Evolutionary conservation across 1,284 basidiomycete species (phyloP).

Genomic region (Cutaneotrichosporon sp.): DNA sequence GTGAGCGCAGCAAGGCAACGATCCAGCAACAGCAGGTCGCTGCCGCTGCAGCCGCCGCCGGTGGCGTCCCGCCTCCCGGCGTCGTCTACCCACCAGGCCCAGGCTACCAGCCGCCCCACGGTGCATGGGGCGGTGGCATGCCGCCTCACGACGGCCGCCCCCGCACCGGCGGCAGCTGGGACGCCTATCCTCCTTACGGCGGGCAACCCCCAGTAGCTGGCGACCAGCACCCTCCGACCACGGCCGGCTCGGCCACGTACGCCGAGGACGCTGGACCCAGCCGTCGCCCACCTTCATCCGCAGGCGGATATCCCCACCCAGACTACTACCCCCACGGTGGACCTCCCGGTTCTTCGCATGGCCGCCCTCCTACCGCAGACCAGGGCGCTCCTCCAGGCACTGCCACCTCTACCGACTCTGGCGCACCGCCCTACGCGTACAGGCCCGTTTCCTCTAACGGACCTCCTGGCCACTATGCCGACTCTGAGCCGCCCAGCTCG

Average conservation of each 20-base stretch:
- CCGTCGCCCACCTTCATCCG: conserved; percentile 34
- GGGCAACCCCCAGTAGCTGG: conserved; percentile 12
- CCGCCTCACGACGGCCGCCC: conserved; percentile 27
- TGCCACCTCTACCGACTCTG: conserved; percentile 24
- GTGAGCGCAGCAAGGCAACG: conserved; percentile 15
- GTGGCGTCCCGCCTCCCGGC: conserved; percentile 4
- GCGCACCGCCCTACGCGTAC: conserved; percentile 35
- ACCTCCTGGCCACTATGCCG: conserved; percentile 38
- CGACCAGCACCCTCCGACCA: conserved; percentile 13
- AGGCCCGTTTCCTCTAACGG: conserved; percentile 42
- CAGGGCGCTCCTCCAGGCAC: conserved; percentile 25
- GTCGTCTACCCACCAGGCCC: conserved; percentile 5
- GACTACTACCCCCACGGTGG: conserved; percentile 29
- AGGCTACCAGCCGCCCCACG: conserved; percentile 10
- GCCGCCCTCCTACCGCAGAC: conserved; percentile 13
- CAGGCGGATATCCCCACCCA: conserved; percentile 21
- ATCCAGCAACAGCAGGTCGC: neutral
- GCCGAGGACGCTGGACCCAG: conserved; percentile 35
- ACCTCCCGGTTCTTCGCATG: conserved; percentile 25
- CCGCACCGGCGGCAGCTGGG: conserved; percentile 25
- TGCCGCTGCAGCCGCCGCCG: neutral
- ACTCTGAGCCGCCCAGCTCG: conserved; percentile 41
- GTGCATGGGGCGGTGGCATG: conserved; percentile 15
- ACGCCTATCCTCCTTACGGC: conserved; percentile 22
- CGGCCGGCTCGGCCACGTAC: conserved; percentile 15